Percentiles rank a stretch among this genome's conserved stretches.
Evolutionary conservation across 371 early-diverging fungal genomes (phyloP).

Genomic region (Rhizopus microsporus): DNA sequence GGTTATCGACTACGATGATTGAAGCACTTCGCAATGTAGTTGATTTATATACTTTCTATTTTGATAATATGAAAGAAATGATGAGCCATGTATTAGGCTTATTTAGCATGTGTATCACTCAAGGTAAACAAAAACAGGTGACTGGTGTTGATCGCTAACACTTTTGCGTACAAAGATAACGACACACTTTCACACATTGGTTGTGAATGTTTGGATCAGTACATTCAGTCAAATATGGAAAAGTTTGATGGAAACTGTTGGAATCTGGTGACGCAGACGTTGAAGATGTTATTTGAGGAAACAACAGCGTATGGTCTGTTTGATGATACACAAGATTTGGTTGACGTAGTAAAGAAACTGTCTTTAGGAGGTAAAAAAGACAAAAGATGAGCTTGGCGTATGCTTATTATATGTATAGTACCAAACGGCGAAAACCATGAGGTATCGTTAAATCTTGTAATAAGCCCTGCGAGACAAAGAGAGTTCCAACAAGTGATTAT

Average conservation of each 20-base stretch:
- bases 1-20: slow-evolving; percentile 68
- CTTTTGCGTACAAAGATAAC: slow-evolving; percentile 55
- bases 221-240: slow-evolving; percentile 77
- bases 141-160: neutral
- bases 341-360: slow-evolving; percentile 33
- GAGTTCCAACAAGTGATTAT: slow-evolving; percentile 77
- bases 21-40: slow-evolving; percentile 88
- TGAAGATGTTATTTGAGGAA: slow-evolving; percentile 71
- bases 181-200: slow-evolving; percentile 92
- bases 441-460: slow-evolving; percentile 11
- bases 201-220: slow-evolving; percentile 85
- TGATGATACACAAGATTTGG: slow-evolving; percentile 53
- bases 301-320: slow-evolving; percentile 85
- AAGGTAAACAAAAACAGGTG: slow-evolving; percentile 44
- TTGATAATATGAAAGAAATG: slow-evolving; percentile 65
- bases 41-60: slow-evolving; percentile 81
- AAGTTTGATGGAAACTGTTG: slow-evolving; percentile 71
- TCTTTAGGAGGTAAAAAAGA: neutral
- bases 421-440: slow-evolving; percentile 3
- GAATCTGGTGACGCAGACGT: slow-evolving; percentile 69
- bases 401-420: neutral
- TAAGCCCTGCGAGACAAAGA: slow-evolving; percentile 56
- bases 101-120: slow-evolving; percentile 80
- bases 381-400: neutral
- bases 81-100: slow-evolving; percentile 80